Conservation (phyloP, 129 eudicot species). For the Centrapalus pauciflorus region DNA sequence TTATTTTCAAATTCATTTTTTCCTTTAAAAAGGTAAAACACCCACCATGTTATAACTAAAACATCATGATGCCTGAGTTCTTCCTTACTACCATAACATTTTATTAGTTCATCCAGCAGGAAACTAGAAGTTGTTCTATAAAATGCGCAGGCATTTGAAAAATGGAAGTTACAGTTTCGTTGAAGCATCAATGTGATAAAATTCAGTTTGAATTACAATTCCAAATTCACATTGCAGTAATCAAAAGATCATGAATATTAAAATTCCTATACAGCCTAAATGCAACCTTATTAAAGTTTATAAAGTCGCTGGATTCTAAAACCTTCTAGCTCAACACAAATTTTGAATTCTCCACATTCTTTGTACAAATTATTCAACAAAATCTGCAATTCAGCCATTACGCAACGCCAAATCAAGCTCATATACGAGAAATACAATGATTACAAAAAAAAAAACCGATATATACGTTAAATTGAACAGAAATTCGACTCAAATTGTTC, state of each 20-base stretch:
- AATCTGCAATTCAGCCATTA: constrained; percentile 7
- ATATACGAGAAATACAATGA: not conserved
- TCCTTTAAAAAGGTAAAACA: too few relatives aligned
- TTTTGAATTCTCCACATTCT: not conserved
- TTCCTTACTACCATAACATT: not conserved
- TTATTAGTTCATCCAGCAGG: not conserved
- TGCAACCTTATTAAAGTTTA: constrained; percentile 12
- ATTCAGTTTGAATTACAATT: not conserved
- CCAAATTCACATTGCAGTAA: constrained; percentile 5
- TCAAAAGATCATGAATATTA: not conserved
- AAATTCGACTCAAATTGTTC: constrained; percentile 1
- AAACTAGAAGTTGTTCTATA: not conserved
- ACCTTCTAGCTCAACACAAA: not conserved
- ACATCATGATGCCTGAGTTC: not conserved
- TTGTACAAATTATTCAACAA: not conserved
- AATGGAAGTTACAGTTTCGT: not conserved
- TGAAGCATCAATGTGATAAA: not conserved
- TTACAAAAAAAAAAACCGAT: not conserved
- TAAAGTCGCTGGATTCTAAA: not conserved
- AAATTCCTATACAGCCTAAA: not conserved
- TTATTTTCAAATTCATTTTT: too few relatives aligned
- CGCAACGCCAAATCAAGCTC: constrained; percentile 7
- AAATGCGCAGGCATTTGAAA: not conserved
- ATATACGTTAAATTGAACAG: not conserved
- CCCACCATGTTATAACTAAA: not conserved